Base-by-base conservation (phyloP, 2,329 filamentous ascomycete species). In the Arthrobotrys conoides region DNA sequence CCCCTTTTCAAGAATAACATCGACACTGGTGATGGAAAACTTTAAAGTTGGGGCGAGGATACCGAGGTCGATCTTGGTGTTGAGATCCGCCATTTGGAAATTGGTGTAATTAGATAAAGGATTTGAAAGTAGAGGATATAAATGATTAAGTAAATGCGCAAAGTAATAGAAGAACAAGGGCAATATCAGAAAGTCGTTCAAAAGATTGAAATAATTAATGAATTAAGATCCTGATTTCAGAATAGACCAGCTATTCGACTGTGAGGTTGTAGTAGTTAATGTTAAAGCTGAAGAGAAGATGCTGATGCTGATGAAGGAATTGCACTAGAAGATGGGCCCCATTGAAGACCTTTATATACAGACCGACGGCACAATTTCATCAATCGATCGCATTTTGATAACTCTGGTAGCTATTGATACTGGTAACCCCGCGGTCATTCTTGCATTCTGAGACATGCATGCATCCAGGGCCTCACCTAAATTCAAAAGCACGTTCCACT, bases 231-330 rank as follows among this genome's bases (percentile, higher is more conserved):
- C 2, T 4, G 38, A 16, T 51, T 14, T 1, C 9, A 20, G 18
- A 51, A 51, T 51, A 51, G 48, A 14, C 48, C 48, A 51, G 48
- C 48, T 51, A 55, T 55, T 18, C 24, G n/a, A 46, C 20, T 5
- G 14, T 44, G 8, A 44, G 27, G 6, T 30, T 44, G 12, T n/a
- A 16, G 9, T 16, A 44, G 3, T 44, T 3, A 36, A 9, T 36
- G 8, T 36, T 30, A 30, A 36, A 36, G 33, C 8, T 41, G 12
- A 41, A 41, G 38, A 16, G 38, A 16, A 41, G 38, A 41, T 41
- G 38, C 14, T 41, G 38, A 41, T 41, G 14, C 9, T 41, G 14
- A 2, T 41, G 38, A 41, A 41, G 16, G 1, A 41, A 41, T 16
- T 41, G 2, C 16, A 10, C 33, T 5, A 12, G 33, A 36, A 36